Conservation (phyloP, 768 basidiomycete genomes). For the Phallus indusiatus region DNA sequence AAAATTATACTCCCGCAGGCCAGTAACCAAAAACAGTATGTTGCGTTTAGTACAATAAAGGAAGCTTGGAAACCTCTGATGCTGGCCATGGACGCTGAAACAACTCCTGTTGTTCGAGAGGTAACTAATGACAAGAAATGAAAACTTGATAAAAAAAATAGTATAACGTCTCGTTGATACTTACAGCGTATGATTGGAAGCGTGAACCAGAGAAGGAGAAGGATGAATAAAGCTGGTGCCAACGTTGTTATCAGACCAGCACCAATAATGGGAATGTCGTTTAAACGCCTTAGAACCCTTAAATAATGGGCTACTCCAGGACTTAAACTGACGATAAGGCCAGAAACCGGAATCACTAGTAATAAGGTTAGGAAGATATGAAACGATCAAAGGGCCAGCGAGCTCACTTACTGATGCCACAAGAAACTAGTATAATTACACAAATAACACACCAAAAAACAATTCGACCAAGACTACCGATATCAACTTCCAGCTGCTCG, state of each 20-base stretch:
- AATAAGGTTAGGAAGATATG: slow-evolving; percentile 8
- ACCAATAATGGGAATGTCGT: slow-evolving; percentile 38
- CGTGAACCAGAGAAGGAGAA: slow-evolving; percentile 48
- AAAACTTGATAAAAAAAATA: neutral
- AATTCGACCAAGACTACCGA: slow-evolving; percentile 33
- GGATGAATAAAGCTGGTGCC: slow-evolving; percentile 53
- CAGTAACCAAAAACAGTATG: slow-evolving; percentile 54
- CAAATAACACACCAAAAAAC: slow-evolving; percentile 52
- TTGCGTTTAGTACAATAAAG: slow-evolving; percentile 46
- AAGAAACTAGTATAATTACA: slow-evolving; percentile 39
- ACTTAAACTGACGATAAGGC: slow-evolving; percentile 55
- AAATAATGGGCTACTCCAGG: slow-evolving; percentile 68
- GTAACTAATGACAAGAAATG: slow-evolving; percentile 31
- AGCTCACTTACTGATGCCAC: slow-evolving; percentile 48
- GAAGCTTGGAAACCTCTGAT: slow-evolving; percentile 53
- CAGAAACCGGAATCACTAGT: slow-evolving; percentile 61
- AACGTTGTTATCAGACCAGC: slow-evolving; percentile 60
- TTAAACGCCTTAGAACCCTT: slow-evolving; percentile 49
- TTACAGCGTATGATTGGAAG: slow-evolving; percentile 46
- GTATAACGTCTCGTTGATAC: slow-evolving; percentile 18
- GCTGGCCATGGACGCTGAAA: slow-evolving; percentile 55
- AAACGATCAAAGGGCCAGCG: neutral
- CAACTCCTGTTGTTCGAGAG: slow-evolving; percentile 42
- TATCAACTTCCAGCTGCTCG: slow-evolving; percentile 61
- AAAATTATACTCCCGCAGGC: slow-evolving; percentile 63